Base-by-base conservation (phyloP, 108 stramenopile genomes). In the Aurantiochytrium sp. region DNA sequence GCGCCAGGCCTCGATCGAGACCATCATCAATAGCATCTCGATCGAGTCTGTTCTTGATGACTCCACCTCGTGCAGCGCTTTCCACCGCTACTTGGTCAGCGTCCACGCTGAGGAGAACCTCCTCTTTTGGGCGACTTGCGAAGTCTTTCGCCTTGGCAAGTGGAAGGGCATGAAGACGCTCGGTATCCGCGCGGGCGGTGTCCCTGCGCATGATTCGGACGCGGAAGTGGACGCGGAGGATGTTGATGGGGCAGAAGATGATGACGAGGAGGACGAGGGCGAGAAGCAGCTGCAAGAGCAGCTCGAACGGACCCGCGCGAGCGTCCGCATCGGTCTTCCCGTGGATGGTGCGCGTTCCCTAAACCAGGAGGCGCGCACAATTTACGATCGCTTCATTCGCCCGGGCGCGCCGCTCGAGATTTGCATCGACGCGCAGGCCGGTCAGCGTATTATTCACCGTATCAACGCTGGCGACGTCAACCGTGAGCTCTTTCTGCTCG, bases 101-200 rank as follows among this genome's bases (percentile, higher is more conserved):
- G 51, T 53, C 45, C 76, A 83, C 76, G 76, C 76, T 2, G 76
- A 83, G 76, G 76, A 83, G 51, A 83, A 83, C 51, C 51, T 83
- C n/a, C 51, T 83, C 49, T 83, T 83, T 4, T 83, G 76, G 76
- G 76, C 49, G 6, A 45, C 76, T 0, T 47, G 49, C 4, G 76
- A 83, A 23, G 76, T 83, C 49, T 83, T 83, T 23, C 76, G 76
- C 76, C 49, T 83, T 23, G 76, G 76, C 45, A 6, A 53, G 49
- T 83, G 76, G 76, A 83, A 83, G 28, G 76, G 76, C 76, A 83
- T 83, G 76, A 83, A 83, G 76, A 53, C 51, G n/a, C 45, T 83
- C 76, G 76, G 76, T 6, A 69, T 69, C 25, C 64, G 64, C 42
- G 64, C 14, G 42, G 64, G 64, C 1, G 64, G 64, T 42, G 14